A percentile compares a stretch with the other conserved stretches of the same genome.
Evolutionary conservation across 1,139 yeast species (phyloP).

Genomic region (Hyphopichia burtonii): DNA sequence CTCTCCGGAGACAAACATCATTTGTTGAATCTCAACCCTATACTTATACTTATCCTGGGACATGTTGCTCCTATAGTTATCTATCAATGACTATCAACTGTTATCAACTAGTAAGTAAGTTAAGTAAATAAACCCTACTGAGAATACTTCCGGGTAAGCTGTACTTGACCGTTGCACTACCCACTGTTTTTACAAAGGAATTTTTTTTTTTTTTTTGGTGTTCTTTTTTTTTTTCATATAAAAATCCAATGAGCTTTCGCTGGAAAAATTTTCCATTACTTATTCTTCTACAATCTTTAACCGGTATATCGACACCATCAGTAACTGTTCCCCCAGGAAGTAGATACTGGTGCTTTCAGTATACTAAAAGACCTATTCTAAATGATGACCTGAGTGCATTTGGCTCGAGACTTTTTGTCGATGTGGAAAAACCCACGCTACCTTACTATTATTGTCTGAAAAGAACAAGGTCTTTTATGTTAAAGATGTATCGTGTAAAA

Average conservation of each 20-base stretch:
- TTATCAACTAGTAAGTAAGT: neutral
- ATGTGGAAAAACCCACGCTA: constrained; percentile 93
- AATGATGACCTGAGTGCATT: constrained; percentile 91
- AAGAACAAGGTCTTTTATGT: no score
- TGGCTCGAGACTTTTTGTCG: constrained; percentile 93
- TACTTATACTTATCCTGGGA: constrained; percentile 58
- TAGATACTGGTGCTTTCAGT: no score
- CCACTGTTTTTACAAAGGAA: neutral
- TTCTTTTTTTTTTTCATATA: neutral
- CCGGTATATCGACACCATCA: no score
- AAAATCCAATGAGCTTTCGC: no score
- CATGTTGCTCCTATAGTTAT: constrained; percentile 4
- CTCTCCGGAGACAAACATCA: constrained; percentile 99
- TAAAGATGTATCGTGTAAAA: no score
- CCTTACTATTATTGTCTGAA: constrained; percentile 53
- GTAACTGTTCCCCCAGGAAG: no score
- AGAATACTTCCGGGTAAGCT: neutral
- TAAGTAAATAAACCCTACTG: neutral
- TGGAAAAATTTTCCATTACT: no score
- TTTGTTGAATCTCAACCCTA: constrained; percentile 86
- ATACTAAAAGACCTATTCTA: neutral
- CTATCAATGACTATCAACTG: no score
- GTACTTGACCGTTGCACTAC: no score
- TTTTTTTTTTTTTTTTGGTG: neutral
- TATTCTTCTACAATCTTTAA: no score